These are phyloP conservation scores for Pseudogymnoascus verrucosus DNA, from an alignment of 2,329 filamentous ascomycete species.

Conservation along the genomic window DNA sequence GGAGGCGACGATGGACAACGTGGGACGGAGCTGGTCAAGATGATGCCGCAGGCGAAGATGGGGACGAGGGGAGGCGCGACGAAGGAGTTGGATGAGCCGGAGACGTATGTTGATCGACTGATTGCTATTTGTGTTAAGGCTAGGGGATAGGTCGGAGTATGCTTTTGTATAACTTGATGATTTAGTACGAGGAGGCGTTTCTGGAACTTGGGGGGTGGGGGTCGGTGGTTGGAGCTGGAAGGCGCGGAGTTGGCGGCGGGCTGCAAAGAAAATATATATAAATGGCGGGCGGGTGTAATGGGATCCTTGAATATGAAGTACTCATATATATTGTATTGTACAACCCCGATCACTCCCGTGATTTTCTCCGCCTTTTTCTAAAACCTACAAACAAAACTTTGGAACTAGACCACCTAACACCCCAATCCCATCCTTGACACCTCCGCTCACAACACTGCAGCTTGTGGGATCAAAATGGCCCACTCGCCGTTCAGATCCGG, in stretches of 20 bases:
- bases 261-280: neutral
- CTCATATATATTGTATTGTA: conserved; percentile 1
- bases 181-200: neutral
- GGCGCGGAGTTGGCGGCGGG: neutral
- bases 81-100: conserved; percentile 2
- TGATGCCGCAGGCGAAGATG: neutral
- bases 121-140: neutral
- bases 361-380: conserved; percentile 1
- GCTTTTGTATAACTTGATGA: neutral
- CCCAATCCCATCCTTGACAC: neutral
- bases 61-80: neutral
- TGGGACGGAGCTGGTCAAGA: neutral
- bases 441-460: neutral
- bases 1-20: neutral
- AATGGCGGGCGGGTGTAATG: neutral
- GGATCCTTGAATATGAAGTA: neutral
- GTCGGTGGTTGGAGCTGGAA: neutral
- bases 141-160: neutral
- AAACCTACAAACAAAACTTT: neutral
- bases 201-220: neutral
- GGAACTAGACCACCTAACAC: neutral
- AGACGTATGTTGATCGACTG: neutral
- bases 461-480: conserved; percentile 10
- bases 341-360: neutral
- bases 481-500: conserved; percentile 20